Base-by-base conservation (phyloP, 2,329 filamentous ascomycete species). In the Ophiostoma ips region DNA sequence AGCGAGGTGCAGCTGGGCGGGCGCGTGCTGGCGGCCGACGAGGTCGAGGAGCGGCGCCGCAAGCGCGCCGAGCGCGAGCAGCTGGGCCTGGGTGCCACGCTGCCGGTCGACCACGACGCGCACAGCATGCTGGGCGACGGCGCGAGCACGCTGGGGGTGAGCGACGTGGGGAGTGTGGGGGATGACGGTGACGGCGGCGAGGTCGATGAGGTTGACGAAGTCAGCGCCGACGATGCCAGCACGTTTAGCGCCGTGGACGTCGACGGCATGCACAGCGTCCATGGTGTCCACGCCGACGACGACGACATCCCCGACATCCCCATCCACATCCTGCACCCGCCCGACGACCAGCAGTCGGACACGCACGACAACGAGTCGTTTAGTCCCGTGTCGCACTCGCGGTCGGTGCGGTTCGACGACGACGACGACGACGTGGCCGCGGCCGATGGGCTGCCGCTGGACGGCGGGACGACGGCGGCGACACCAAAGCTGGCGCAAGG, bases 1-100 rank as follows among this genome's bases (percentile, higher is more conserved):
- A 85, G 80, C 56, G 90, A 96, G 59, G 73, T 94, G 33, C 77
- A 85, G 58, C 68, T 95, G 3, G 87, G 88, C 12, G 88, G 88
- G 0, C 77, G 87, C 19, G 84, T 95, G 1, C 71, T 95, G 3
- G 72, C 76, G 10, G 72, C 75, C 0, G 84, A 90, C 55, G 84
- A 89, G 45, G 67, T 79, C 5, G 68, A 74, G 11, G 61, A 59
- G 33, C 53, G 33, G 51, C 19, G 16, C 19, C 18, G 28, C 24
- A 18, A 45, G 43, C 43, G 43, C 30, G 43, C 31, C n/a, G 43
- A 31, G 28, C 43, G 43, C 28, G 43, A 31, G 43, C 31, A 15
- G 28, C 43, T 45, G 28, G 43, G 43, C 1, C 43, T 45, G 5
- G 43, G 43, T 12, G 43, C 43, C 5, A 45, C 43, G 16, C 43